A percentile compares a stretch with the other conserved stretches of the same genome.
Evolutionary conservation across 2,329 filamentous ascomycete genomes (phyloP).

Genomic region (Lachnellula suecica): DNA sequence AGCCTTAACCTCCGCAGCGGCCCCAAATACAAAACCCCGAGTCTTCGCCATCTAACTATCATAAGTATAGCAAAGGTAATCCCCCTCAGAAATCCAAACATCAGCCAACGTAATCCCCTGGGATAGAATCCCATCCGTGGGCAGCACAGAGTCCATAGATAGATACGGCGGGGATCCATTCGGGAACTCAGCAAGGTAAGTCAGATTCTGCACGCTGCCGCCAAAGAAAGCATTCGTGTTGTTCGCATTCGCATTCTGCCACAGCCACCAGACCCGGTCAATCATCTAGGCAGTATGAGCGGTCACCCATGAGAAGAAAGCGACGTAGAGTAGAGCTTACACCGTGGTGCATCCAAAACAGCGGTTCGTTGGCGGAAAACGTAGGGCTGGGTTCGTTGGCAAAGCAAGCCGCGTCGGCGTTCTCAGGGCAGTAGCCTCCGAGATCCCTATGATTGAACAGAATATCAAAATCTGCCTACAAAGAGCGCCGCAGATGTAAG

Average conservation of each 20-base stretch:
- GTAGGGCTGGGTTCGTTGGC: not conserved
- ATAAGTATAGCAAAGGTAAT: no score
- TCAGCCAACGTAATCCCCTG: no score
- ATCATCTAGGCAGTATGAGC: constrained; percentile 1
- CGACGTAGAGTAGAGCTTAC: not conserved
- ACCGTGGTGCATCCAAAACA: constrained; percentile 6
- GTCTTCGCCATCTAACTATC: no score
- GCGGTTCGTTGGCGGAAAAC: constrained; percentile 4
- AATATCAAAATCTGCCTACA: not conserved
- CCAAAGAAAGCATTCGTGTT: constrained; percentile 3
- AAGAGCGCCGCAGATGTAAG: not conserved
- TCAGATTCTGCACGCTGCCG: constrained; percentile 5
- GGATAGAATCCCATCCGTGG: constrained; percentile 5
- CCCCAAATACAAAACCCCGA: no score
- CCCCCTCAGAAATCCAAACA: no score
- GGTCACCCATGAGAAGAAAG: not conserved
- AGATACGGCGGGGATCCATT: constrained; percentile 7
- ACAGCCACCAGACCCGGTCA: constrained; percentile 7
- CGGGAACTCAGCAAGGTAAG: constrained; percentile 1
- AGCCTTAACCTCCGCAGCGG: no score
- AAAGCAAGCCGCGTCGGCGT: not conserved
- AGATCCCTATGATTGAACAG: not conserved
- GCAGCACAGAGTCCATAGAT: constrained; percentile 3
- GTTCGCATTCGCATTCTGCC: constrained; percentile 3
- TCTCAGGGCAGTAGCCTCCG: constrained; percentile 1